A percentile compares a stretch with the other conserved stretches of the same genome.
These are phyloP conservation scores for Escovopsis sp. DNA, from an alignment of 2,329 filamentous ascomycete species.

Conservation along the genomic window DNA sequence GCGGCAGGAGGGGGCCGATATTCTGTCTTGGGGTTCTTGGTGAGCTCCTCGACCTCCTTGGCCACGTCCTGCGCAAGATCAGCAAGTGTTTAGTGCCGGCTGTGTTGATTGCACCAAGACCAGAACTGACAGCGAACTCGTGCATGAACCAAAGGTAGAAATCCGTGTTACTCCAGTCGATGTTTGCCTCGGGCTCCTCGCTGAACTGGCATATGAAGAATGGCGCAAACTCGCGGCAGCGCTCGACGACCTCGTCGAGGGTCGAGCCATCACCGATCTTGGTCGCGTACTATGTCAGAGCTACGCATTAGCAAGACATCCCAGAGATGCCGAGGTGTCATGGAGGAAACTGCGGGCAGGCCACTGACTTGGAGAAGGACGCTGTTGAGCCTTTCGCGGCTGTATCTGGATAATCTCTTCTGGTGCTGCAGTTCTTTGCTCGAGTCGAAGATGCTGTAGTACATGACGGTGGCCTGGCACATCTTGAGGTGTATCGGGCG, in stretches of 20 bases:
- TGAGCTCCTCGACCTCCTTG: slow-evolving; percentile 10
- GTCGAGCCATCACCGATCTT: slow-evolving; percentile 37
- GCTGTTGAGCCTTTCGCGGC: slow-evolving; percentile 8
- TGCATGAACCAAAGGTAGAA: slow-evolving; percentile 35
- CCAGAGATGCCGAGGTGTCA: not conserved
- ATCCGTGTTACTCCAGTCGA: slow-evolving; percentile 29
- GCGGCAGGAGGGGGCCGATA: slow-evolving; percentile 9
- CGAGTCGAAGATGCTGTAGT: slow-evolving; percentile 47
- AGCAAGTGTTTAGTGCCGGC: slow-evolving; percentile 4
- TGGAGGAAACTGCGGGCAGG: too few relatives aligned
- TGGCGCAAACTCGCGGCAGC: slow-evolving; percentile 32
- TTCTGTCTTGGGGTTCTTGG: slow-evolving; percentile 10
- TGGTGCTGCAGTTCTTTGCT: slow-evolving; percentile 26
- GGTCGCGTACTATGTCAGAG: slow-evolving; percentile 31
- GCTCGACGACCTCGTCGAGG: slow-evolving; percentile 31
- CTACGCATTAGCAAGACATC: not conserved
- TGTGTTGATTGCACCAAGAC: not conserved
- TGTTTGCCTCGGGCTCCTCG: slow-evolving; percentile 18
- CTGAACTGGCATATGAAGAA: slow-evolving; percentile 39
- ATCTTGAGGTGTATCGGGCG: slow-evolving; percentile 41
- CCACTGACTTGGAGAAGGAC: slow-evolving; percentile 16
- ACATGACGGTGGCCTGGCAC: slow-evolving; percentile 46
- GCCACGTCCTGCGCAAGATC: slow-evolving; percentile 12
- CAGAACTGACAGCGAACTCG: slow-evolving; percentile 23
- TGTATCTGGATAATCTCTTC: slow-evolving; percentile 12